Conservation (phyloP, 495 filamentous ascomycete genomes). For the Penicillium steckii region DNA sequence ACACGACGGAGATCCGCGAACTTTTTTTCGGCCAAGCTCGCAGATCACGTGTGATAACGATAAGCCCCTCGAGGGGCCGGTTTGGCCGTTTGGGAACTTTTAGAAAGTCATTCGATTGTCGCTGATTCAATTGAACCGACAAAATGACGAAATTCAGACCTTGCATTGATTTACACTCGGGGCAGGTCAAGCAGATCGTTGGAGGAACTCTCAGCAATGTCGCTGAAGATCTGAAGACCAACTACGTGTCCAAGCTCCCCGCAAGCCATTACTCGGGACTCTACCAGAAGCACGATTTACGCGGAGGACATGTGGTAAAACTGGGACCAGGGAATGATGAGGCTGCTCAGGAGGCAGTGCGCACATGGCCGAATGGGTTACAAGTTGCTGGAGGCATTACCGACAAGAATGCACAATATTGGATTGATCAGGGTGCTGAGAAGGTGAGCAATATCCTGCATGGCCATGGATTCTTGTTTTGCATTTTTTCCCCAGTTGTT, state of each 20-base stretch:
- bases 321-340: constrained; percentile 83
- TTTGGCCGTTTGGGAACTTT: neutral
- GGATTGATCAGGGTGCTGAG: constrained; percentile 85
- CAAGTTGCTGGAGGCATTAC: constrained; percentile 93
- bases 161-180: constrained; percentile 95
- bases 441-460: constrained; percentile 61
- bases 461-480: neutral
- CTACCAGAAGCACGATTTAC: constrained; percentile 69
- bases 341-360: constrained; percentile 73
- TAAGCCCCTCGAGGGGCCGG: constrained; percentile 24
- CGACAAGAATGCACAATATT: constrained; percentile 75
- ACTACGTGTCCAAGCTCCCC: constrained; percentile 81
- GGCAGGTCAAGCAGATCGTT: constrained; percentile 96
- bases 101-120: neutral
- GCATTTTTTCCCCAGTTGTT: neutral
- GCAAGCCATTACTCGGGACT: constrained; percentile 75
- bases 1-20: constrained; percentile 7
- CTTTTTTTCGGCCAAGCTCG: constrained; percentile 19
- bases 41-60: constrained; percentile 46
- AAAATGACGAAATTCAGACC: constrained; percentile 91
- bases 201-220: constrained; percentile 80
- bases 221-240: constrained; percentile 72
- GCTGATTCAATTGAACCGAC: constrained; percentile 15
- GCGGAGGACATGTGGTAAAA: constrained; percentile 92
- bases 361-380: constrained; percentile 70